A percentile compares a stretch with the other conserved stretches of the same genome.
Evolutionary conservation across 2,329 filamentous ascomycete genomes (phyloP).

Genomic region (Sporothrix mexicana): DNA sequence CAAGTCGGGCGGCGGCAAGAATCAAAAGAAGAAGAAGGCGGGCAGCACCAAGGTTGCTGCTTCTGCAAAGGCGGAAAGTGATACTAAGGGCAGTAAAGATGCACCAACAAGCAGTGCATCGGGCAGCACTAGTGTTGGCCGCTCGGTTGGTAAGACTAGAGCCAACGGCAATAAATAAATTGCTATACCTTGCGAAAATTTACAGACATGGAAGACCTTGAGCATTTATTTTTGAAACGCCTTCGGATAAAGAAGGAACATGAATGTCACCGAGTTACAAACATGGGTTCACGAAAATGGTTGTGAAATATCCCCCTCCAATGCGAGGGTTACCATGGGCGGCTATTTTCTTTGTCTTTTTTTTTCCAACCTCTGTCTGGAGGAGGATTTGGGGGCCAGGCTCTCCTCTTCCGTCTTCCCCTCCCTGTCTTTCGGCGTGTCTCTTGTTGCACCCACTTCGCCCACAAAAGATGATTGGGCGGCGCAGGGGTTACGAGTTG

Average conservation of each 20-base stretch:
- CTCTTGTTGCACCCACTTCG: not conserved
- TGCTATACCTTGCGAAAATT: no score
- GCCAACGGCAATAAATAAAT: no score
- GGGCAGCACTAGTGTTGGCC: no score
- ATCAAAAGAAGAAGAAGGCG: slow-evolving; percentile 4
- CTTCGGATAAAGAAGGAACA: not conserved
- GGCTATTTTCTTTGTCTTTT: not conserved
- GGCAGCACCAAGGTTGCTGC: not conserved
- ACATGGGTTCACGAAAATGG: not conserved
- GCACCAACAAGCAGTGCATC: not conserved
- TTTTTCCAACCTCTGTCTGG: not conserved
- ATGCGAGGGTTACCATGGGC: not conserved
- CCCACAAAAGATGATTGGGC: not conserved
- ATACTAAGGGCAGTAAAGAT: not conserved
- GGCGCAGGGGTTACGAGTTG: not conserved
- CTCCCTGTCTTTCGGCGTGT: not conserved
- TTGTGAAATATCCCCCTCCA: not conserved
- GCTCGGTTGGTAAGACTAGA: no score
- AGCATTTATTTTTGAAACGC: not conserved
- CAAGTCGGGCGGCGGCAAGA: slow-evolving; percentile 27
- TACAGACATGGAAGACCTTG: not conserved
- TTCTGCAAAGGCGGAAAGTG: no score
- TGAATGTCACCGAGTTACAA: not conserved
- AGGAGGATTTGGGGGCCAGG: not conserved
- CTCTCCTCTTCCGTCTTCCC: no score